phyloP scores from a whole-genome alignment of 1,139 yeast species.

The Suhomyces taliae region DNA sequence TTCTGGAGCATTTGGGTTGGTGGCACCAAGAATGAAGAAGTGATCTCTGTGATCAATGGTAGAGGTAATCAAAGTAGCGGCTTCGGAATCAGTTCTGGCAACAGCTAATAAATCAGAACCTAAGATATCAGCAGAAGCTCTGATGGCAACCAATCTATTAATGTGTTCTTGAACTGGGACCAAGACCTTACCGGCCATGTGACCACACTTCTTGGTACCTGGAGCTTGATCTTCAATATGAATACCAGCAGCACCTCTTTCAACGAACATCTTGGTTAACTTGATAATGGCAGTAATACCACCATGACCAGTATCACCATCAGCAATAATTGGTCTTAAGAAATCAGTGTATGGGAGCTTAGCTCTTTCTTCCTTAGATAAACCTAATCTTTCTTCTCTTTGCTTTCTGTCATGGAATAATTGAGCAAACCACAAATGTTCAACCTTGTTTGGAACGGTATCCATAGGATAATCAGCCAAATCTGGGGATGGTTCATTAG shows the following conservation, averaged over 20 bases:
- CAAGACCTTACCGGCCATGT: slow-evolving; percentile 97
- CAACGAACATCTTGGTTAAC: slow-evolving; percentile 93
- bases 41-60: slow-evolving; percentile 95
- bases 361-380: slow-evolving; percentile 63
- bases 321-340: slow-evolving; percentile 93
- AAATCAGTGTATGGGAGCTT: slow-evolving; percentile 71
- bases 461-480: slow-evolving; percentile 98
- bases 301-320: slow-evolving; percentile 99
- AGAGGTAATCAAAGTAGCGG: slow-evolving; percentile 91
- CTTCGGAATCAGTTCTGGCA: slow-evolving; percentile 97
- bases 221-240: slow-evolving; percentile 99
- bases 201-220: slow-evolving; percentile 97
- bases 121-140: slow-evolving; percentile 94
- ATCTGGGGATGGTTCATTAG: slow-evolving; percentile 97
- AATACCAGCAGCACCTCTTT: slow-evolving; percentile 98
- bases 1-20: slow-evolving; percentile 77
- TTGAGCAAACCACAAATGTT: slow-evolving; percentile 96
- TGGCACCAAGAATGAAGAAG: slow-evolving; percentile 85
- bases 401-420: slow-evolving; percentile 97
- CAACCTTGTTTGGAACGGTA: slow-evolving; percentile 98
- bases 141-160: slow-evolving; percentile 87
- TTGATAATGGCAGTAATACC: slow-evolving; percentile 95
- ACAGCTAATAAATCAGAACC: slow-evolving; percentile 83
- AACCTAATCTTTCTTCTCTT: slow-evolving; percentile 73
- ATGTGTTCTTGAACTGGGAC: slow-evolving; percentile 98